Evolutionary conservation across 768 basidiomycete species (phyloP).

Genomic region (Gymnopilus dilepis): DNA sequence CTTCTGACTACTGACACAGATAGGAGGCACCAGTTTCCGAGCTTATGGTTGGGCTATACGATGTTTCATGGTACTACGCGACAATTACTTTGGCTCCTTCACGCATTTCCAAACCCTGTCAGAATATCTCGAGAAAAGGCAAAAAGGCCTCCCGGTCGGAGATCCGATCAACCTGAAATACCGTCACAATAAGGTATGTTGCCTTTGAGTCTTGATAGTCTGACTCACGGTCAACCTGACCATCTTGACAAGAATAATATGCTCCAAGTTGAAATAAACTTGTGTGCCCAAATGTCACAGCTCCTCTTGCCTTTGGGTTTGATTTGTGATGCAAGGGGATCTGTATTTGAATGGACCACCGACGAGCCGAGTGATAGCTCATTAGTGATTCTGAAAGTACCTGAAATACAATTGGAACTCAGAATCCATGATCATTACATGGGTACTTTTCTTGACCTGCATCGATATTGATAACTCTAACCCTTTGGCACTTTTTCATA

Average conservation of each 20-base stretch:
- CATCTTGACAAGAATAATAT: slow-evolving; percentile 67
- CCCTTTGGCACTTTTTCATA: slow-evolving; percentile 29
- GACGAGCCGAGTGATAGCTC: slow-evolving; percentile 3
- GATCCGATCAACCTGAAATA: slow-evolving; percentile 86
- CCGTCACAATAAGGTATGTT: slow-evolving; percentile 71
- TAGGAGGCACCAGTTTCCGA: slow-evolving; percentile 61
- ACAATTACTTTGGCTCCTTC: slow-evolving; percentile 95
- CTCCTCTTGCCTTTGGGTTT: slow-evolving; percentile 72
- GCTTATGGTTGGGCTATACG: slow-evolving; percentile 87
- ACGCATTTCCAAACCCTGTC: slow-evolving; percentile 89
- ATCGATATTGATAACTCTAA: not conserved
- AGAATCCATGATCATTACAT: slow-evolving; percentile 87
- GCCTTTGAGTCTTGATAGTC: slow-evolving; percentile 18
- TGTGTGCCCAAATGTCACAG: slow-evolving; percentile 55
- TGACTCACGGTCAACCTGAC: slow-evolving; percentile 7
- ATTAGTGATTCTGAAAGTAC: slow-evolving; percentile 55
- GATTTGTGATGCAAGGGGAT: slow-evolving; percentile 58
- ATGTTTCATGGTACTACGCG: slow-evolving; percentile 85
- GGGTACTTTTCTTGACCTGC: slow-evolving; percentile 52
- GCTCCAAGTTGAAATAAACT: slow-evolving; percentile 72
- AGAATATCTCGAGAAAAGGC: slow-evolving; percentile 81
- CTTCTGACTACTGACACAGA: slow-evolving; percentile 4
- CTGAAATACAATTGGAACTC: slow-evolving; percentile 77
- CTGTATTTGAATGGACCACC: slow-evolving; percentile 24
- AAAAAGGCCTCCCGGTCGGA: slow-evolving; percentile 63